Conservation (phyloP, 306 rosid genomes). For the Corylus americana region DNA sequence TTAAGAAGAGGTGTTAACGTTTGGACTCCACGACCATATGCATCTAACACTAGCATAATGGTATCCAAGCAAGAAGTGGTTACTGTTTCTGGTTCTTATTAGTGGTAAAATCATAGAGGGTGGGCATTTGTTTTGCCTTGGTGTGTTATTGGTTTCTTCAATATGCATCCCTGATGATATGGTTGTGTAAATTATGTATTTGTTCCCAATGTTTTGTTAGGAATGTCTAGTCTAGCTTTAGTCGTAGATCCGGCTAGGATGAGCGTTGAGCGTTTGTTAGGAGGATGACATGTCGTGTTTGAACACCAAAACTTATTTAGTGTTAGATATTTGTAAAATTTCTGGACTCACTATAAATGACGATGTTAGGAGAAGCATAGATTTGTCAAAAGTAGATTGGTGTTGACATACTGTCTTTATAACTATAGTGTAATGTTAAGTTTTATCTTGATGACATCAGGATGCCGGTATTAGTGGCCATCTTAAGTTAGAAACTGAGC, state of each 20-base stretch:
- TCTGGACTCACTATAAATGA: not conserved
- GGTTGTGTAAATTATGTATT: not conserved
- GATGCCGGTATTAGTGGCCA: too few species aligned
- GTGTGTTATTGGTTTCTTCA: not conserved
- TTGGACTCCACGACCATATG: not conserved
- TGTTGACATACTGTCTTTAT: too few species aligned
- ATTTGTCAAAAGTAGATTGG: not conserved
- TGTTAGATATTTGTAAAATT: too few species aligned
- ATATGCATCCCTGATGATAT: not conserved
- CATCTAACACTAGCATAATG: not conserved
- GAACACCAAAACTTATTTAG: too few species aligned
- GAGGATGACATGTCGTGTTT: too few species aligned
- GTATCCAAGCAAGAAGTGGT: not conserved
- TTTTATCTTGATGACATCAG: too few species aligned
- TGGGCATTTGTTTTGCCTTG: not conserved
- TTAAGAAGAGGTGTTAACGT: not conserved
- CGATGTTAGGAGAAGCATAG: not conserved
- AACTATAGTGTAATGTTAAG: not conserved
- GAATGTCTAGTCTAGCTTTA: too few species aligned
- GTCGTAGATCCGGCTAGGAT: not conserved
- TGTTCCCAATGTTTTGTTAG: not conserved
- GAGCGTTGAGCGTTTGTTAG: too few species aligned
- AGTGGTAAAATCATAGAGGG: not conserved
- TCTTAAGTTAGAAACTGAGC: too few species aligned
- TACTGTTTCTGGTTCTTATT: not conserved